Percentiles rank a stretch among this genome's conserved stretches.
Conservation (phyloP, 305 asterid genomes). For the Plantago lanceolata region DNA sequence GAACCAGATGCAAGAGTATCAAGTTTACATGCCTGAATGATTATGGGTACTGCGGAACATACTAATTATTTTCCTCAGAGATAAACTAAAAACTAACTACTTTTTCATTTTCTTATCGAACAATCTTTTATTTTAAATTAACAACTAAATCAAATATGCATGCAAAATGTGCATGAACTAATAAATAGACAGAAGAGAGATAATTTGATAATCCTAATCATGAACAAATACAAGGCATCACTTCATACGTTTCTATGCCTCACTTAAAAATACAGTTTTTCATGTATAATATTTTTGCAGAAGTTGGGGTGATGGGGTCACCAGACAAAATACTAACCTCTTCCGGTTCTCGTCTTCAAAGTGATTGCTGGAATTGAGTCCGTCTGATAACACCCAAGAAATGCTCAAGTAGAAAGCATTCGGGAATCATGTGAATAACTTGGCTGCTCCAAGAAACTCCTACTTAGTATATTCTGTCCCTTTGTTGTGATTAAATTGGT, state of each 20-base stretch:
- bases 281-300: not conserved
- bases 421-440: not conserved
- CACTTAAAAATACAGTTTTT: not conserved
- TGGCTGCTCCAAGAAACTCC: not conserved
- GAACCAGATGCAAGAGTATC: not conserved
- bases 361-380: too few species aligned
- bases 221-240: not conserved
- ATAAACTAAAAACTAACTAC: not conserved
- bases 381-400: too few species aligned
- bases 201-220: not conserved
- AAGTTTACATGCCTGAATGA: too few species aligned
- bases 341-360: not conserved
- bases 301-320: not conserved
- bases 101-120: too few species aligned
- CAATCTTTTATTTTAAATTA: too few species aligned
- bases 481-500: slow-evolving; percentile 32
- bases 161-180: not conserved
- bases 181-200: not conserved
- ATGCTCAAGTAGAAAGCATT: not conserved
- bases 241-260: not conserved
- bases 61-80: not conserved
- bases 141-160: not conserved
- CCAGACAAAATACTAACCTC: slow-evolving; percentile 12
- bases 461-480: slow-evolving; percentile 11
- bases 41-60: too few species aligned